Conservation (phyloP, 108 stramenopile species). For the Pelagomonas calceolata region DNA sequence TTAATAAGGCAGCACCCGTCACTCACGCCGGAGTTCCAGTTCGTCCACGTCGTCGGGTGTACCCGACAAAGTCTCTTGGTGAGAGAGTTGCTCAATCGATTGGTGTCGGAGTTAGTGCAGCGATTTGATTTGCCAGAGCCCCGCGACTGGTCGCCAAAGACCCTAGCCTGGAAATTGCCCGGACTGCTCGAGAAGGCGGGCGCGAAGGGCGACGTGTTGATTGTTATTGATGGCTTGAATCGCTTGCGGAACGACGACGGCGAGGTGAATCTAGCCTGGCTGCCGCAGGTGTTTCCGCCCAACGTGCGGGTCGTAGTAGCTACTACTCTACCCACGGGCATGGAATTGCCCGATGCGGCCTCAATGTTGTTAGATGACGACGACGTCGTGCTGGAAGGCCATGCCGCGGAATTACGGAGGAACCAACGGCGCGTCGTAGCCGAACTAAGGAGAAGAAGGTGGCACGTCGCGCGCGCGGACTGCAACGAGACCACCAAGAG, state of each 20-base stretch:
- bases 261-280: slow-evolving; percentile 45
- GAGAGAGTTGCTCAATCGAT: slow-evolving; percentile 24
- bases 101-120: slow-evolving; percentile 26
- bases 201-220: slow-evolving; percentile 44
- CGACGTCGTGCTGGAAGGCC: slow-evolving; percentile 6
- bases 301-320: slow-evolving; percentile 50
- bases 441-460: slow-evolving; percentile 34
- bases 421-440: slow-evolving; percentile 7
- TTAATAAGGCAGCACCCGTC: slow-evolving; percentile 4
- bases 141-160: slow-evolving; percentile 33
- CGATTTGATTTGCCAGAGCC: slow-evolving; percentile 34
- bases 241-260: slow-evolving; percentile 36
- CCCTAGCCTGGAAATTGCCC: slow-evolving; percentile 55
- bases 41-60: slow-evolving; percentile 49
- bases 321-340: slow-evolving; percentile 24
- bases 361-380: neutral
- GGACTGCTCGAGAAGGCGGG: slow-evolving; percentile 49
- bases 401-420: neutral
- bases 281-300: slow-evolving; percentile 35
- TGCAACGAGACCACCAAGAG: neutral
- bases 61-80: slow-evolving; percentile 24
- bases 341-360: neutral
- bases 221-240: slow-evolving; percentile 57
- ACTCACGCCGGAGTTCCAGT: slow-evolving; percentile 35
- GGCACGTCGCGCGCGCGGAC: slow-evolving; percentile 15